These are phyloP conservation scores for Trichoderma sp. DNA, from an alignment of 2,329 filamentous ascomycete species.

Conservation along the genomic window DNA sequence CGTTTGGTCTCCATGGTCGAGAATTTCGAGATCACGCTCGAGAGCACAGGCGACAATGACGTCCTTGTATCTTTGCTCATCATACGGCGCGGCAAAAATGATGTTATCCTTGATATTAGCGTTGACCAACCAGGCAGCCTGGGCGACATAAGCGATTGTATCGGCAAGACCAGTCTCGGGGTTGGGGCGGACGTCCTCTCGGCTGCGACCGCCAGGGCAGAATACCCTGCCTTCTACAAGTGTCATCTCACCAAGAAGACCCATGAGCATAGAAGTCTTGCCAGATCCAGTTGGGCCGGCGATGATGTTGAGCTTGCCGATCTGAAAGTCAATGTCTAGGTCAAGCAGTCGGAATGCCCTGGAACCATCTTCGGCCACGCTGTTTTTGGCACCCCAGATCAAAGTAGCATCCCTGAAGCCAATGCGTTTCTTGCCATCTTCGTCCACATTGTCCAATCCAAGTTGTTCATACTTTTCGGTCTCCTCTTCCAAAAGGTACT, in stretches of 20 bases:
- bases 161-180: slow-evolving; percentile 84
- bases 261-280: slow-evolving; percentile 96
- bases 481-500: slow-evolving; percentile 89
- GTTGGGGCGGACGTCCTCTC: slow-evolving; percentile 79
- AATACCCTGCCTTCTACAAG: slow-evolving; percentile 75
- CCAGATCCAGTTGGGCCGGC: slow-evolving; percentile 91
- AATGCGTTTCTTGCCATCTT: slow-evolving; percentile 70
- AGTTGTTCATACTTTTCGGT: slow-evolving; percentile 94
- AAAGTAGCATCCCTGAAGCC: slow-evolving; percentile 83
- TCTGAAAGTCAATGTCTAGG: slow-evolving; percentile 75
- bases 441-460: slow-evolving; percentile 64
- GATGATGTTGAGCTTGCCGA: slow-evolving; percentile 88
- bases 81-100: slow-evolving; percentile 76
- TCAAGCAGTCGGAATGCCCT: slow-evolving; percentile 81
- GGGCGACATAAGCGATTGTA: slow-evolving; percentile 92
- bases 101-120: slow-evolving; percentile 96
- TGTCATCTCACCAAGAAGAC: slow-evolving; percentile 93
- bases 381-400: slow-evolving; percentile 76
- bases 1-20: slow-evolving; percentile 89
- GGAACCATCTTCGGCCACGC: slow-evolving; percentile 61
- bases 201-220: slow-evolving; percentile 79
- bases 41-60: slow-evolving; percentile 90
- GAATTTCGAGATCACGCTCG: slow-evolving; percentile 85
- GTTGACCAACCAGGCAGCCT: slow-evolving; percentile 96
- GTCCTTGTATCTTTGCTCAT: slow-evolving; percentile 79